phyloP scores from a whole-genome alignment of 2,329 filamentous ascomycete genomes.

The Aspergillus proliferans region DNA sequence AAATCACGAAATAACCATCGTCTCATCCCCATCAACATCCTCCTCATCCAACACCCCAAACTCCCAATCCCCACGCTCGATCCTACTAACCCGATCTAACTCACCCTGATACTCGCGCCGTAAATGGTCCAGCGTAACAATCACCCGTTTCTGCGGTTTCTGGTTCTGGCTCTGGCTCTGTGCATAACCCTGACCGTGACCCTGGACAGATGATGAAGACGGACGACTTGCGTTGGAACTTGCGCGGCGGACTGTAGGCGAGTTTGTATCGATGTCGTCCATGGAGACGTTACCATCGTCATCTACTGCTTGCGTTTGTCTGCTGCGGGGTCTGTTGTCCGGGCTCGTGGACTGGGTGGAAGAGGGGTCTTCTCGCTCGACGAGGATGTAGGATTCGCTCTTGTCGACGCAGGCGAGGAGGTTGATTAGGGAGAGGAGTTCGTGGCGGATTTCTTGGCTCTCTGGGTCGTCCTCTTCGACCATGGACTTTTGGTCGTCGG shows the following conservation, averaged over 20 bases:
- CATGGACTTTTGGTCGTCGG: constrained; percentile 20
- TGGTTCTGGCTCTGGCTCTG: constrained; percentile 7
- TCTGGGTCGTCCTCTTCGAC: constrained; percentile 40
- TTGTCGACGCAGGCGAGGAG: constrained; percentile 77
- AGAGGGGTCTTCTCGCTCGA: constrained; percentile 39
- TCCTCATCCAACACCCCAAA: constrained; percentile 46
- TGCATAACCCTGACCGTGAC: constrained; percentile 9
- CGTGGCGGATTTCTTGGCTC: constrained; percentile 54
- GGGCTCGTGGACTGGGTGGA: not conserved
- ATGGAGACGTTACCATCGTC: constrained; percentile 34
- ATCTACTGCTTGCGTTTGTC: constrained; percentile 30
- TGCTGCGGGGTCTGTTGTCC: constrained; percentile 39
- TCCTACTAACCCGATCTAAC: constrained; percentile 78
- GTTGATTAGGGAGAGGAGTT: constrained; percentile 90
- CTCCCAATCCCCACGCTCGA: constrained; percentile 84
- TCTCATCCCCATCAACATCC: constrained; percentile 29
- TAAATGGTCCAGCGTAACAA: constrained; percentile 80
- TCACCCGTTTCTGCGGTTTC: constrained; percentile 56
- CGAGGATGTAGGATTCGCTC: constrained; percentile 68
- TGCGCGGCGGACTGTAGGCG: constrained; percentile 15
- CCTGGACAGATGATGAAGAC: constrained; percentile 14
- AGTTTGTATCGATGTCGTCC: constrained; percentile 27
- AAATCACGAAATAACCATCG: constrained; percentile 27
- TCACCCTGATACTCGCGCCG: constrained; percentile 85
- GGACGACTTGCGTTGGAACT: constrained; percentile 15